Evolutionary conservation across 78 protist species (phyloP), one percentile per base, ranked within the genome.

Genomic region (Goniomonas avonlea): DNA sequence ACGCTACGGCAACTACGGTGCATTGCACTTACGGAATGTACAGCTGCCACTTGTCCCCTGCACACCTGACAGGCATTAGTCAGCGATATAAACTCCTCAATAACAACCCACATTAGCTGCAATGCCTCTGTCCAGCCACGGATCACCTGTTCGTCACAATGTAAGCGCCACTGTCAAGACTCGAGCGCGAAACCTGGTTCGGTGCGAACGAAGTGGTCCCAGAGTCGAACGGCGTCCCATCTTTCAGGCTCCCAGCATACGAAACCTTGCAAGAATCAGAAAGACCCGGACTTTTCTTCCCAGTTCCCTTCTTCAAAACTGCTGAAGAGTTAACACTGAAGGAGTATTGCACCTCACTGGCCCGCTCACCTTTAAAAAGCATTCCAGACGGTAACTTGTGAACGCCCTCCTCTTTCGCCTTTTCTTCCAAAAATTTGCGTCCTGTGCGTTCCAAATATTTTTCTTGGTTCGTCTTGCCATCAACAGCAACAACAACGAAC

Each of bases 101-200:
- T n/a, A n/a, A n/a, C n/a, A n/a, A n/a, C n/a, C n/a, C n/a, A n/a
- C 75, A 68, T 68, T 2, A 68, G 31, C 56, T 68, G 75, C 75
- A 68, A 1, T 0, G 75, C 75, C 56, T 68, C 75, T 8, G 75
- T 68, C 75, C 75, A 68, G 5, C 75, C 75, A 48, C 43, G 38
- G 56, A 68, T 68, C 11, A 68, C n/a, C 75, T 27, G 66, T n/a
- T n/a, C 32, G 23, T 48, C 58, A 48, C 23, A 48, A n/a, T 1
- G 58, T 48, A 2, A 8, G 2, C 3, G 23, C 3, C n/a, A n/a
- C n/a, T n/a, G n/a, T n/a, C n/a, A n/a, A n/a, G n/a, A n/a, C n/a
- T n/a, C 2, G 58, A 48, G 5, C 23, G 58, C 2, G 23, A 1
- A n/a, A 2, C 2, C 65, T 61, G 70, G 21, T 68, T 68, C 1